Percentiles rank a stretch among this genome's conserved stretches.
Conservation (phyloP, 345 rosid genomes). For the Eucalyptus cloeziana region DNA sequence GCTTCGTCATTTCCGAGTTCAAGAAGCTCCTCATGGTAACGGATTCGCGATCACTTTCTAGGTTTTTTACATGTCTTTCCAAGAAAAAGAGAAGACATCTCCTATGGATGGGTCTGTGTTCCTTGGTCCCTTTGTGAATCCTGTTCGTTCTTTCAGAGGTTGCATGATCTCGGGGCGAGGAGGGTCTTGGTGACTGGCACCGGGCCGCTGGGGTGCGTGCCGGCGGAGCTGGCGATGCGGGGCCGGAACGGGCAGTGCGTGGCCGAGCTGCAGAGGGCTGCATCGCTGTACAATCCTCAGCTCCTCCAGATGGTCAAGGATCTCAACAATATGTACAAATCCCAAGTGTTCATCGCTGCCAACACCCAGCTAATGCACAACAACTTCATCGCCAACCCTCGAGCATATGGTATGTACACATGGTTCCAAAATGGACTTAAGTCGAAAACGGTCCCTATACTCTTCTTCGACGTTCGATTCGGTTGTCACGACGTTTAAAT, state of each 20-base stretch:
- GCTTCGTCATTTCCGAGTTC: slow-evolving; percentile 31
- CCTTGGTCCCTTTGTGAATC: background rate
- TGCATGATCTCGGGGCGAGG: slow-evolving; percentile 20
- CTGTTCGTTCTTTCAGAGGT: slow-evolving; percentile 3
- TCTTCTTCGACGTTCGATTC: background rate
- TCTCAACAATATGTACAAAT: slow-evolving; percentile 4
- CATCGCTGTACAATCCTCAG: slow-evolving; percentile 26
- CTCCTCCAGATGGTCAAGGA: slow-evolving; percentile 15
- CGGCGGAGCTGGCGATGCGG: slow-evolving; percentile 30
- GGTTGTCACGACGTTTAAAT: background rate
- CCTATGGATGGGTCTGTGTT: background rate
- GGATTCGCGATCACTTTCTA: background rate
- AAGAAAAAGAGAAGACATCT: background rate
- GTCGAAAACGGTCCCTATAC: background rate
- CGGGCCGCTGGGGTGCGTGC: slow-evolving; percentile 40
- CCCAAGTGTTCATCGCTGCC: slow-evolving; percentile 13
- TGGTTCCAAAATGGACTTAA: background rate
- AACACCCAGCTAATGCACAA: slow-evolving; percentile 19
- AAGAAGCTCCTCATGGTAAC: slow-evolving; percentile 22
- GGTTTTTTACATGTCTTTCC: background rate
- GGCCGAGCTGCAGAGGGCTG: slow-evolving; percentile 23
- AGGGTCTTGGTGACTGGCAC: slow-evolving; percentile 42
- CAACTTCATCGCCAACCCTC: slow-evolving; percentile 28
- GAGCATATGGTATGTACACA: slow-evolving; percentile 17
- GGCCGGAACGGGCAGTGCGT: slow-evolving; percentile 18